Evolutionary conservation across 495 filamentous ascomycete genomes (phyloP), one percentile per base, ranked within the genome.

Genomic region (Penicillium bialowiezense): DNA sequence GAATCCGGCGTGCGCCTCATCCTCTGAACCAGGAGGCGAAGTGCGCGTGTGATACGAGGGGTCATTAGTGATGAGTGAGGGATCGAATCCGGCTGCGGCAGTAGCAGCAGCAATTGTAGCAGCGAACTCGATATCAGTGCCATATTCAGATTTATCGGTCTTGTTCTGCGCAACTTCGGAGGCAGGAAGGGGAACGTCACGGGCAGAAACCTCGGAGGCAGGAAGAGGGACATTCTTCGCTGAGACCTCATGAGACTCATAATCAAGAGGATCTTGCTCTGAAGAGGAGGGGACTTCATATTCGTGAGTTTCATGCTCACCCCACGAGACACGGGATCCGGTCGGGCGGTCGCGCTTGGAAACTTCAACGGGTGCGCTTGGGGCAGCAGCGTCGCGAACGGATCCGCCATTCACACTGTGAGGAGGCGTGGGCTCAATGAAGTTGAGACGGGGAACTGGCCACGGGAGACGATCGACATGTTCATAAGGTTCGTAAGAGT

Each of bases 21-120:
- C 76, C 40, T 81, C 78, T 1, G 83, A 80, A 7, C 77, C 75
- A 5, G 83, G 83, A 3, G 84, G 84, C 0, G 85, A 87, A 34
- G 81, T 78, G 15, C 85, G 79, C 18, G 73, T 74, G 37, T 81
- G 80, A 47, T 81, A 90, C 2, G 58, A 70, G 0, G 80, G 78
- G 54, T 90, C 75, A 43, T 88, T 71, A 18, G 85, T 81, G 12
- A 90, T 80, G 48, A 89, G 80, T 20, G 86, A 78, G 17, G 85
- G 81, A 60, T 89, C 80, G 50, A 90, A 90, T 0, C 86, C 86
- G 42, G 81, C 75, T 5, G 79, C 79, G 62, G 84, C 63, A 15
- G 87, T 75, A 5, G 81, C 84, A 29, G 86, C 87, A 56, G 85
- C 86, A n/a, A 89, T 59, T 8, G 76, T 81, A 19, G 86, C 86